Conservation (phyloP, 2,329 filamentous ascomycete genomes). For the Phaeosphaeriaceae sp. region DNA sequence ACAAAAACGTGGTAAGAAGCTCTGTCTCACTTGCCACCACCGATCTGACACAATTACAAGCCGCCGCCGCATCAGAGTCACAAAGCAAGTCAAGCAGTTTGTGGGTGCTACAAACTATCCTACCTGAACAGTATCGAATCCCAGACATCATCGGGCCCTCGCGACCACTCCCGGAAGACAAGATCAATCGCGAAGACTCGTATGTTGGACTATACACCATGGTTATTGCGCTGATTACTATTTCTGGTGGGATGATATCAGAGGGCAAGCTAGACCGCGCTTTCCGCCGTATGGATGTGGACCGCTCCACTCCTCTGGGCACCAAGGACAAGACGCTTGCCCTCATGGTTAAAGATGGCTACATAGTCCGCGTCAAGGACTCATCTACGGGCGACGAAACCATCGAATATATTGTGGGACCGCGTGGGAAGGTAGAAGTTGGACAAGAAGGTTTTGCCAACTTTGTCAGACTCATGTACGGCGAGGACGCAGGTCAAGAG, state of each 20-base stretch:
- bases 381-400: slow-evolving; percentile 72
- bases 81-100: slow-evolving; percentile 64
- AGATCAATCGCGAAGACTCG: slow-evolving; percentile 70
- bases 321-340: slow-evolving; percentile 78
- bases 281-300: slow-evolving; percentile 75
- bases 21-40: not conserved
- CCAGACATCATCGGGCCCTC: slow-evolving; percentile 72
- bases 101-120: slow-evolving; percentile 77
- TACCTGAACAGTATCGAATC: slow-evolving; percentile 70
- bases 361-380: slow-evolving; percentile 78
- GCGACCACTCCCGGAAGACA: slow-evolving; percentile 61
- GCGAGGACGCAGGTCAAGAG: slow-evolving; percentile 40
- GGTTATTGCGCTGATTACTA: slow-evolving; percentile 75
- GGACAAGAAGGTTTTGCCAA: slow-evolving; percentile 76
- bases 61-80: slow-evolving; percentile 61
- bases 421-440: slow-evolving; percentile 84
- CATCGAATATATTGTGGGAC: slow-evolving; percentile 83
- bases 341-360: slow-evolving; percentile 80
- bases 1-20: slow-evolving; percentile 72
- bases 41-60: slow-evolving; percentile 33
- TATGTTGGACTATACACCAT: slow-evolving; percentile 84
- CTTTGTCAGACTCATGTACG: slow-evolving; percentile 59
- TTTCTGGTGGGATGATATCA: slow-evolving; percentile 73
- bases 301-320: slow-evolving; percentile 73
- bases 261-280: slow-evolving; percentile 81